phyloP scores from a whole-genome alignment of 768 basidiomycete genomes.

The Baorangia bicolor region DNA sequence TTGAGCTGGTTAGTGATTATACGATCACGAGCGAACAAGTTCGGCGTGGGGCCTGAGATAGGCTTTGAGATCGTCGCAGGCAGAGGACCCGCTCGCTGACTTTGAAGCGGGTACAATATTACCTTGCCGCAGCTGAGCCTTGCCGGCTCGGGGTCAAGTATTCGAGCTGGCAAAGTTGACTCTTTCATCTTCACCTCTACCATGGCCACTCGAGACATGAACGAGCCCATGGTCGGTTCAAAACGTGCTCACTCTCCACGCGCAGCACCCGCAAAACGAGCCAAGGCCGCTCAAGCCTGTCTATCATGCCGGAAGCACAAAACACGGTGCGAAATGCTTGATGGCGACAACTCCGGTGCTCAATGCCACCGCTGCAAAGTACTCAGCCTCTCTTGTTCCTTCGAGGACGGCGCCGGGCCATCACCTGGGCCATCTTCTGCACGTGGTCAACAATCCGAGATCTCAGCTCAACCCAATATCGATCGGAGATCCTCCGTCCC shows the following conservation, averaged over 20 bases:
- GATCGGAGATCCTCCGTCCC: constrained; percentile 27
- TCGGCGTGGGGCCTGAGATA: background rate
- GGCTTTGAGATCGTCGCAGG: constrained; percentile 7
- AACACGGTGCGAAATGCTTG: constrained; percentile 51
- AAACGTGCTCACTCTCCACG: constrained; percentile 35
- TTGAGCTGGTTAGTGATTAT: background rate
- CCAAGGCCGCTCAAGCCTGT: constrained; percentile 46
- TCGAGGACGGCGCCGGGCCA: constrained; percentile 34
- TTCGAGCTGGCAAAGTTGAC: background rate
- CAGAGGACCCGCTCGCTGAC: constrained; percentile 17
- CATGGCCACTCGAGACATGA: constrained; percentile 20
- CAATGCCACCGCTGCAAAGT: constrained; percentile 53
- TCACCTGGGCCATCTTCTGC: constrained; percentile 16
- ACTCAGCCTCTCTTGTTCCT: constrained; percentile 46
- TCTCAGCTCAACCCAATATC: constrained; percentile 14
- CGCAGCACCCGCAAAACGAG: constrained; percentile 34
- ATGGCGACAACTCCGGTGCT: constrained; percentile 34
- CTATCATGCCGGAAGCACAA: constrained; percentile 47
- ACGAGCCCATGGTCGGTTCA: constrained; percentile 24
- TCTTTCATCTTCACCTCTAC: constrained; percentile 3
- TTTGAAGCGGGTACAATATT: constrained; percentile 25
- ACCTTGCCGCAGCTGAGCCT: constrained; percentile 4
- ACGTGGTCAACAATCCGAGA: constrained; percentile 22
- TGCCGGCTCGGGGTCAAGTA: constrained; percentile 13
- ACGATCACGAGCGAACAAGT: background rate